Percentiles rank a stretch among this genome's conserved stretches.
phyloP scores from a whole-genome alignment of 768 basidiomycete species.

The Gloeopeniophorella convolvens region DNA sequence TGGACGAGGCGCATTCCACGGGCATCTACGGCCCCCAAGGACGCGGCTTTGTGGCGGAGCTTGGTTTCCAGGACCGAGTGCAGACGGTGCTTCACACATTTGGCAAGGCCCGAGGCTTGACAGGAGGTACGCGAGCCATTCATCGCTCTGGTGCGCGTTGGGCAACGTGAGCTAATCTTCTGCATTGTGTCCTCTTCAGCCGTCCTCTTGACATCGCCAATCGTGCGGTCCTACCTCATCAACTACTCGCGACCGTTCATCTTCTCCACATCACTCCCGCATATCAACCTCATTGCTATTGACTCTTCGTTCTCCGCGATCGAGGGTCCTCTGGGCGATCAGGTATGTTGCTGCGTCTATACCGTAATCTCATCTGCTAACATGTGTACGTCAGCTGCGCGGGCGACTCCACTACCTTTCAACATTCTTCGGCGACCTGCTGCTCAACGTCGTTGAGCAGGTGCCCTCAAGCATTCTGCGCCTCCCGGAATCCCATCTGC shows the following conservation, averaged over 20 bases:
- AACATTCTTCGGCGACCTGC: not conserved
- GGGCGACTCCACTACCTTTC: not conserved
- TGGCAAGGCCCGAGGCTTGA: constrained; percentile 81
- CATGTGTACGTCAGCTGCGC: not conserved
- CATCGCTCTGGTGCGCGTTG: no score
- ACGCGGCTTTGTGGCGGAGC: constrained; percentile 60
- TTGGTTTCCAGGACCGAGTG: constrained; percentile 69
- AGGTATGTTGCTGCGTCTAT: constrained; percentile 6
- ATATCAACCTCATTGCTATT: constrained; percentile 11
- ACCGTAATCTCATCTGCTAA: no score
- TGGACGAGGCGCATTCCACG: constrained; percentile 92
- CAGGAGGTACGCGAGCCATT: constrained; percentile 85
- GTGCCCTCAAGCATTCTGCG: not conserved
- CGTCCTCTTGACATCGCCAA: constrained; percentile 14
- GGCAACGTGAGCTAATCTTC: no score
- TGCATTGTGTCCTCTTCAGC: no score
- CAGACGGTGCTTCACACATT: constrained; percentile 82
- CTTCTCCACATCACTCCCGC: constrained; percentile 15
- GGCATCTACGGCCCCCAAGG: constrained; percentile 81
- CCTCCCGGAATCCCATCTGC: not conserved
- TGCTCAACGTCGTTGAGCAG: not conserved
- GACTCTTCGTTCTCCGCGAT: constrained; percentile 13
- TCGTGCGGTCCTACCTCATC: constrained; percentile 12
- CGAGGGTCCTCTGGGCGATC: constrained; percentile 8
- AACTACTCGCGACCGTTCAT: constrained; percentile 13